Evolutionary conservation across 345 rosid species (phyloP).

Genomic region (Populus deltoides): DNA sequence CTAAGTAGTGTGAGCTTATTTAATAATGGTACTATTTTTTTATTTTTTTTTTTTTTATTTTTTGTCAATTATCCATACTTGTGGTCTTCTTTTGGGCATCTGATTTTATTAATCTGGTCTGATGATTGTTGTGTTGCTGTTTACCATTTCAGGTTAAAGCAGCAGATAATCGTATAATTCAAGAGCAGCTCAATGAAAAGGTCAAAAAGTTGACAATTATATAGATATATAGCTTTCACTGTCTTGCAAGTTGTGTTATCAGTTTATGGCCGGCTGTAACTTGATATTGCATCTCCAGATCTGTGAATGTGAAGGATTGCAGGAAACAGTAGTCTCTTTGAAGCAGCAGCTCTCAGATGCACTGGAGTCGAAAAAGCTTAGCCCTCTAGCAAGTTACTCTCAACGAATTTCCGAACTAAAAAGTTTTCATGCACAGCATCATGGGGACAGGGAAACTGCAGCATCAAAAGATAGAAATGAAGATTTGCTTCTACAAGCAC

Average conservation of each 20-base stretch:
- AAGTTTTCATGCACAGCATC: conserved; percentile 28
- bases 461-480: conserved; percentile 31
- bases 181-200: conserved; percentile 87
- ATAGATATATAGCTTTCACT: background rate
- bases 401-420: conserved; percentile 39
- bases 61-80: background rate
- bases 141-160: conserved; percentile 67
- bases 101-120: conserved; percentile 9
- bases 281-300: conserved; percentile 40
- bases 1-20: background rate
- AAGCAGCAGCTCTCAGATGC: conserved; percentile 73
- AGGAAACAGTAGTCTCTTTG: conserved; percentile 60
- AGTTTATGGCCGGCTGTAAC: conserved; percentile 21
- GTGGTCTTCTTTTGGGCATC: background rate
- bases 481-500: conserved; percentile 37
- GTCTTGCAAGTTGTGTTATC: background rate
- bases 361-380: conserved; percentile 39
- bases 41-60: too few species aligned
- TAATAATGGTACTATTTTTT: background rate
- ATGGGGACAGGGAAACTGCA: conserved; percentile 30
- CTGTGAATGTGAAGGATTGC: conserved; percentile 65
- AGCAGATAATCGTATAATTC: conserved; percentile 85
- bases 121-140: background rate
- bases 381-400: conserved; percentile 37
- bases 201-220: conserved; percentile 27